Percentiles rank a stretch among this genome's conserved stretches.
Evolutionary conservation across 345 rosid genomes (phyloP).

Genomic region (Tarenaya hassleriana): DNA sequence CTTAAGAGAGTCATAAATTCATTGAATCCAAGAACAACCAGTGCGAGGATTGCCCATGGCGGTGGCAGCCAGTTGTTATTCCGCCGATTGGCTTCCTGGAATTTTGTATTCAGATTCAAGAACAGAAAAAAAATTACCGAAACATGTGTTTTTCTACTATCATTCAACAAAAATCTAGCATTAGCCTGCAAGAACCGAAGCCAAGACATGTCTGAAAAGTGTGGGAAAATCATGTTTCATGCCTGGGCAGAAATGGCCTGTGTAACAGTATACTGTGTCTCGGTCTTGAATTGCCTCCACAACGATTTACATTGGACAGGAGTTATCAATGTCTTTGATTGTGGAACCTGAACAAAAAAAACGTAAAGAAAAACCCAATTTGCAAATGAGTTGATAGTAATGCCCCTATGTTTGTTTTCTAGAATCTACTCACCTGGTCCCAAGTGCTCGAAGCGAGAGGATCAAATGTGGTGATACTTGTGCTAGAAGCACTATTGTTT

Average conservation of each 20-base stretch:
- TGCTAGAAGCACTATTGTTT: constrained; percentile 37
- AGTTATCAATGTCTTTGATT: constrained; percentile 77
- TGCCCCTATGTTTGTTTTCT: constrained; percentile 1
- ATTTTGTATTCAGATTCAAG: constrained; percentile 10
- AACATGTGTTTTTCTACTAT: too few relatives aligned
- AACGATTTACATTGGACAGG: constrained; percentile 93
- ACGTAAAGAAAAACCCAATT: neutral
- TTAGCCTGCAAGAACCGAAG: too few relatives aligned
- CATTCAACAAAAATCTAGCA: too few relatives aligned
- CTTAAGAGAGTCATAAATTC: constrained; percentile 98
- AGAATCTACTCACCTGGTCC: constrained; percentile 57
- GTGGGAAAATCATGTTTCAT: constrained; percentile 17
- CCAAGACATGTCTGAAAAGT: neutral
- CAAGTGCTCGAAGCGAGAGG: constrained; percentile 93
- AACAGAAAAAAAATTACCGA: too few relatives aligned
- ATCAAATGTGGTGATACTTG: constrained; percentile 51
- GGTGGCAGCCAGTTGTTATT: constrained; percentile 98
- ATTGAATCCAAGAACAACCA: constrained; percentile 83
- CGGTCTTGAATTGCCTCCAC: constrained; percentile 97
- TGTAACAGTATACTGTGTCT: constrained; percentile 87
- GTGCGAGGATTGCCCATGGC: constrained; percentile 94
- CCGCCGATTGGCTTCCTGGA: constrained; percentile 93
- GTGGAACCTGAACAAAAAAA: constrained; percentile 48
- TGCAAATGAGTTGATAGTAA: too few relatives aligned
- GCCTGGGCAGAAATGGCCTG: constrained; percentile 99